phyloP scores from a whole-genome alignment of 2,329 filamentous ascomycete genomes.

The Exophiala sp. region DNA sequence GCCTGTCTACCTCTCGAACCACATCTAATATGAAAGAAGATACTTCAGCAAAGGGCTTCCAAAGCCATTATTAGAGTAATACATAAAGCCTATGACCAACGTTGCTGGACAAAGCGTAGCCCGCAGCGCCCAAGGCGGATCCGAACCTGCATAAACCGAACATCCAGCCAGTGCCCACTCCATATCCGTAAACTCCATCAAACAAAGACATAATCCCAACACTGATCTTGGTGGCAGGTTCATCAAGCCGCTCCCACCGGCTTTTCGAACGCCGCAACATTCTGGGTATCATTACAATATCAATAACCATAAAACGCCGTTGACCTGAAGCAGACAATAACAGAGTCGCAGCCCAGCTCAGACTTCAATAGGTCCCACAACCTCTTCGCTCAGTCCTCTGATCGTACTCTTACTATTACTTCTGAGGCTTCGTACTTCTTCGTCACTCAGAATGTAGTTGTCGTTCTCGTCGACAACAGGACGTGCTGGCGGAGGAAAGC shows the following conservation, averaged over 20 bases:
- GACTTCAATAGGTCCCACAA: conserved; percentile 53
- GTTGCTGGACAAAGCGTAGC: too few species aligned
- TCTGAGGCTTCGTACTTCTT: conserved; percentile 38
- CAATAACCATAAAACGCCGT: conserved; percentile 2
- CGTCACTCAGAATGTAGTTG: conserved; percentile 44
- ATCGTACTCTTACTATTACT: conserved; percentile 43
- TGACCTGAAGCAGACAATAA: neutral
- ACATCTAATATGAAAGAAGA: too few species aligned
- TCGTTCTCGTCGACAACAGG: conserved; percentile 40
- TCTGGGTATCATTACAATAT: conserved; percentile 26
- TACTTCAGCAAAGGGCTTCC: too few species aligned
- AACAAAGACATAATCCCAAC: too few species aligned
- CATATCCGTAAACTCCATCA: neutral
- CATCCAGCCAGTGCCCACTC: neutral
- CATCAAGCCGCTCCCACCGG: conserved; percentile 22
- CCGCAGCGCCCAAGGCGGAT: too few species aligned
- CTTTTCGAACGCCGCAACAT: conserved; percentile 18
- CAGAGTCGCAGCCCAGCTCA: conserved; percentile 27
- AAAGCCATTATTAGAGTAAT: too few species aligned
- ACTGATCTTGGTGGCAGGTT: conserved; percentile 5
- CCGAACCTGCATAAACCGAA: too few species aligned
- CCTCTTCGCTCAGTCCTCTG: conserved; percentile 52
- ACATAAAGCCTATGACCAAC: too few species aligned
- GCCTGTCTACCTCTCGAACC: too few species aligned
- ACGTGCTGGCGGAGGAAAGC: conserved; percentile 27